Evolutionary conservation across 768 basidiomycete genomes (phyloP).

Genomic region (Hemileccinum impolitum): DNA sequence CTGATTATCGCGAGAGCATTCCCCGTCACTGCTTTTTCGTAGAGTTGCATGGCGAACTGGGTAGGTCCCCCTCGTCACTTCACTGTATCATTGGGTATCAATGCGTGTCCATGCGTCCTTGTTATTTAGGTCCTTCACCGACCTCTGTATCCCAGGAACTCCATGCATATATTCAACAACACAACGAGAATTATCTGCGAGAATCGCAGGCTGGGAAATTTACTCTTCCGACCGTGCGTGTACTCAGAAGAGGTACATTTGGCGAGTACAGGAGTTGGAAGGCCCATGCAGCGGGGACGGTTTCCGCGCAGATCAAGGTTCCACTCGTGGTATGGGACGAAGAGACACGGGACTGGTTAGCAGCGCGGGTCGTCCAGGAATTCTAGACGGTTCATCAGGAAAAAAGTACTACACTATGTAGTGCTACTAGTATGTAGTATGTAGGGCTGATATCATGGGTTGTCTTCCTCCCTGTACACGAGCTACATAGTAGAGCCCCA

Average conservation of each 20-base stretch:
- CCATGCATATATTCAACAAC: slow-evolving; percentile 4
- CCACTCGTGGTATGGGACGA: slow-evolving; percentile 16
- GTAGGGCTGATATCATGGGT: too few relatives aligned
- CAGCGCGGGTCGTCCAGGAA: slow-evolving; percentile 13
- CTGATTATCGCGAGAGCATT: slow-evolving; percentile 15
- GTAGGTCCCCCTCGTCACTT: background rate
- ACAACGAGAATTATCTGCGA: slow-evolving; percentile 17
- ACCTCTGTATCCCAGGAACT: slow-evolving; percentile 3
- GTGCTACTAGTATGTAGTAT: too few relatives aligned
- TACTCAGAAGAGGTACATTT: slow-evolving; percentile 19
- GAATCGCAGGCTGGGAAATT: slow-evolving; percentile 10
- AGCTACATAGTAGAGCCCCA: too few relatives aligned
- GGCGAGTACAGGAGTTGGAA: slow-evolving; percentile 22
- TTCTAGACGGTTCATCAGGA: slow-evolving; percentile 8
- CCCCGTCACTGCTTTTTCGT: slow-evolving; percentile 22
- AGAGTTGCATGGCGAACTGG: slow-evolving; percentile 7
- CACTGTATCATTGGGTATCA: background rate
- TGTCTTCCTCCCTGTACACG: too few relatives aligned
- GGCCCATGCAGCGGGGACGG: slow-evolving; percentile 10
- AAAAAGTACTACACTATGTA: too few relatives aligned
- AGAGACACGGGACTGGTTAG: slow-evolving; percentile 13
- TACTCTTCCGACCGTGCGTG: slow-evolving; percentile 9
- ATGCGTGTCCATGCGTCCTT: background rate
- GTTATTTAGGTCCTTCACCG: slow-evolving; percentile 1
- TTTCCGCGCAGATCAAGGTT: slow-evolving; percentile 21